Conservation (phyloP, 2,329 filamentous ascomycete genomes). For the Aspergillus hiratsukae region DNA sequence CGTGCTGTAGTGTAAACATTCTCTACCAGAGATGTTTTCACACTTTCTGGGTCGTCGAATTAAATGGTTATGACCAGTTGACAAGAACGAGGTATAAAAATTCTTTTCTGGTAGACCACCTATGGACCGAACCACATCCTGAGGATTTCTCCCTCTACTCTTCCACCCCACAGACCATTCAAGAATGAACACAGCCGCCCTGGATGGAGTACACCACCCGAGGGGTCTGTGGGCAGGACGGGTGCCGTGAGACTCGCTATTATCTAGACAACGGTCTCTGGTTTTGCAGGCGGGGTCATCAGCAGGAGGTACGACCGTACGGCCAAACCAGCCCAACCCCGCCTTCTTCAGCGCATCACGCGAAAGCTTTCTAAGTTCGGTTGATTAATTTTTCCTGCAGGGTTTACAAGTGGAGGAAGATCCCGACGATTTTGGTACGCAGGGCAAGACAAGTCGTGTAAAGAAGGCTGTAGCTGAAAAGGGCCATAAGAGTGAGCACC, state of each 20-base stretch:
- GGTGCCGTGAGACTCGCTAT: constrained; percentile 68
- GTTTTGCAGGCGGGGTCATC: constrained; percentile 77
- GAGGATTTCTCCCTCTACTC: neutral
- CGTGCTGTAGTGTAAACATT: no score
- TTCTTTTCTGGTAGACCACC: neutral
- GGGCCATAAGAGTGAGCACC: constrained; percentile 44
- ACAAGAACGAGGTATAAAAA: neutral
- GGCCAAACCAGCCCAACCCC: constrained; percentile 11
- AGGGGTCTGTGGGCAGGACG: constrained; percentile 52
- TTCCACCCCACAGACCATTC: neutral
- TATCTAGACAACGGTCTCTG: constrained; percentile 71
- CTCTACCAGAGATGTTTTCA: neutral
- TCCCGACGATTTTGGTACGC: constrained; percentile 63
- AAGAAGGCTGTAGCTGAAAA: constrained; percentile 54
- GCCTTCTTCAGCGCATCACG: constrained; percentile 7
- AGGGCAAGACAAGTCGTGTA: constrained; percentile 53
- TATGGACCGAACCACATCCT: neutral
- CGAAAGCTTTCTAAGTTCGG: constrained; percentile 5
- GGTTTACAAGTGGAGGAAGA: constrained; percentile 51
- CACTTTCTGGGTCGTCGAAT: neutral
- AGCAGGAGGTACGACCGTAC: constrained; percentile 64
- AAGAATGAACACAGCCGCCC: constrained; percentile 28
- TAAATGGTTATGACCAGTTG: neutral
- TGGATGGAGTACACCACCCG: constrained; percentile 43
- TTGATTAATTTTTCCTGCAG: constrained; percentile 17